Base-by-base conservation (phyloP, 2,329 filamentous ascomycete genomes). In the Cercospora zeina region DNA sequence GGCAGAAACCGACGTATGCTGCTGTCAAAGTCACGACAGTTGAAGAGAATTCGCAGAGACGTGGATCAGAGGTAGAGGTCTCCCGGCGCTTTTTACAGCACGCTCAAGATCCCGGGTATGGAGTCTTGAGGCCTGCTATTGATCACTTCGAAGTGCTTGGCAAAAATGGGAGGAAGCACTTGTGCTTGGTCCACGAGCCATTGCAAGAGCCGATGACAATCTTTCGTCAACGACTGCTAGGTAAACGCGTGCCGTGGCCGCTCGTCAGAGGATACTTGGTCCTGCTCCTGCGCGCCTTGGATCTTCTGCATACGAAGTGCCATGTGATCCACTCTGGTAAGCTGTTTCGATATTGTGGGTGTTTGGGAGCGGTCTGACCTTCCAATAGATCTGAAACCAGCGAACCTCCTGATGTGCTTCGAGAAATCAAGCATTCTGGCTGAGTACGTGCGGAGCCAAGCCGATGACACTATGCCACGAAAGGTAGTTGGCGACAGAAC, bases 151-250 rank as follows among this genome's bases (percentile, higher is more conserved):
- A 36, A 16, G 9, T 21, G 2, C 33, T 30, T 19, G 24, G 53
- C 16, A 13, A 30, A 19, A 34, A 55, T 27, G 53, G 53, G n/a
- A 30, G 19, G 24, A 36, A 30, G 13, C 55, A 49, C 24, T n/a
- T 47, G 7, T 59, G 56, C 33, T 13, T 50, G 27, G 30, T 59
- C 24, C 36, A 59, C 21, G 42, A 59, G 39, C 42, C 45, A 31
- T 31, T 30, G n/a, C 24, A 39, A 39, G 37, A 7, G 19, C 34
- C 37, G 16, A 4, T 31, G 54, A 27, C 21, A 9, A 42, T 58
- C 16, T 58, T 30, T 31, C 51, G 31, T 19, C 9, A 16, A n/a
- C 21, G 51, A 36, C 16, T 54, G 21, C 21, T 3, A n/a, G 51
- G 11, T 3, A 31, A 16, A 3, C 21, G 31, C 4, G 14, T 54